Percentiles rank a stretch among this genome's conserved stretches.
These are phyloP conservation scores for Sungouiozyma ichnusensis DNA, from an alignment of 805 yeast genomes.

Conservation along the genomic window DNA sequence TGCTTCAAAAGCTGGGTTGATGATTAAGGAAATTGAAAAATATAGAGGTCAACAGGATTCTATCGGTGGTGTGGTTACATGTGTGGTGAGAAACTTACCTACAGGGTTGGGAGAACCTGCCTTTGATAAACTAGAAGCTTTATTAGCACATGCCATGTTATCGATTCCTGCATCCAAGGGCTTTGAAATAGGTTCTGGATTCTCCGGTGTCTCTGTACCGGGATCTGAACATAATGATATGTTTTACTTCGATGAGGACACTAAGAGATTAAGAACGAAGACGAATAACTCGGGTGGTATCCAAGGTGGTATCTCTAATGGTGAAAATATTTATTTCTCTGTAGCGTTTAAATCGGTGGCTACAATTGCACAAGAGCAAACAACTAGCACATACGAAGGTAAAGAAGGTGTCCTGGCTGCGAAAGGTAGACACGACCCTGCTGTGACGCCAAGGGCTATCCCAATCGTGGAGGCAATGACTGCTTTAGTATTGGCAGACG, in stretches of 20 bases:
- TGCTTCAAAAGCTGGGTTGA: constrained; percentile 51
- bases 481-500: constrained; percentile 86
- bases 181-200: constrained; percentile 95
- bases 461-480: constrained; percentile 99
- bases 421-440: constrained; percentile 97
- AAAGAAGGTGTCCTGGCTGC: constrained; percentile 82
- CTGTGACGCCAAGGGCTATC: constrained; percentile 96
- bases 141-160: constrained; percentile 94
- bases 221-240: constrained; percentile 94
- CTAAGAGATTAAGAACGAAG: constrained; percentile 63
- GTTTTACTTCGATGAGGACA: constrained; percentile 50
- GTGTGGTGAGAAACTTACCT: constrained; percentile 91
- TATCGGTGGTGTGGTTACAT: constrained; percentile 95
- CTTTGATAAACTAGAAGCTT: constrained; percentile 92
- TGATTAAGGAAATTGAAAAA: constrained; percentile 81
- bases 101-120: constrained; percentile 97
- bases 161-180: constrained; percentile 98
- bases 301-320: constrained; percentile 96
- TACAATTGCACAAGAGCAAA: constrained; percentile 88
- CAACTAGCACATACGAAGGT: constrained; percentile 84
- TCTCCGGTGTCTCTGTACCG: constrained; percentile 76
- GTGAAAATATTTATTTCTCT: constrained; percentile 87
- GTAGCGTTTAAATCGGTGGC: constrained; percentile 98
- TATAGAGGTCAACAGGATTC: constrained; percentile 83
- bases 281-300: constrained; percentile 95